These are phyloP conservation scores for Cadophora sp. DNA, from an alignment of 2,329 filamentous ascomycete genomes.

Conservation along the genomic window DNA sequence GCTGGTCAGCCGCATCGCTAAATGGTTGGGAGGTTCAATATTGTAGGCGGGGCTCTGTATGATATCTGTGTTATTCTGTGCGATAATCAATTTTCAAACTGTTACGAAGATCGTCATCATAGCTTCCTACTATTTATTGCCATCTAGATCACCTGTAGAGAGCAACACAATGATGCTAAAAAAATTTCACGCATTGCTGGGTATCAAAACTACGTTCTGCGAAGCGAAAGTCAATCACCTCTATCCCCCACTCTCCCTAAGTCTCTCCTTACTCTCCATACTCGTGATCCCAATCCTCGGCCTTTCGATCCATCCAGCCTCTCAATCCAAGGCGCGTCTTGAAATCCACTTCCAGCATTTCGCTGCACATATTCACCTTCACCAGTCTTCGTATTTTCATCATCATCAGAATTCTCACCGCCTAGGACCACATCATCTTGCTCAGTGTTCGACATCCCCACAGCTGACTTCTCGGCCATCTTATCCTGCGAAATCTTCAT, in stretches of 20 bases:
- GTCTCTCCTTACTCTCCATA: constrained; percentile 70
- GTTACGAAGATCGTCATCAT: neutral
- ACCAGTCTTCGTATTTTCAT: constrained; percentile 16
- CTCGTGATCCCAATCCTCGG: constrained; percentile 62
- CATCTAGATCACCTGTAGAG: too few relatives aligned
- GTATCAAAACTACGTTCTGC: neutral
- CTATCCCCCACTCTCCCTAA: constrained; percentile 51
- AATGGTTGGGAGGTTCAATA: neutral
- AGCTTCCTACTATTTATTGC: too few relatives aligned
- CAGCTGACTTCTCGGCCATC: constrained; percentile 34
- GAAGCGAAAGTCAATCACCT: constrained; percentile 16
- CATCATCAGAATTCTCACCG: constrained; percentile 17
- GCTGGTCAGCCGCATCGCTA: constrained; percentile 5
- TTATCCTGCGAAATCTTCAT: constrained; percentile 33
- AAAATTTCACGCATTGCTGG: neutral
- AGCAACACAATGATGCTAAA: neutral
- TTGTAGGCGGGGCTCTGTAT: constrained; percentile 3
- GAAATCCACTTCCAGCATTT: constrained; percentile 42
- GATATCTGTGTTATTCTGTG: constrained; percentile 1
- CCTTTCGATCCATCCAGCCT: constrained; percentile 60
- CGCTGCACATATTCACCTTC: constrained; percentile 17
- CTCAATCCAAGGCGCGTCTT: constrained; percentile 64
- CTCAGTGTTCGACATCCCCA: neutral
- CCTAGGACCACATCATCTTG: constrained; percentile 11
- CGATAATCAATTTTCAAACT: neutral